These are phyloP conservation scores for Penicilliopsis zonata DNA, from an alignment of 495 filamentous ascomycete genomes.

Conservation along the genomic window DNA sequence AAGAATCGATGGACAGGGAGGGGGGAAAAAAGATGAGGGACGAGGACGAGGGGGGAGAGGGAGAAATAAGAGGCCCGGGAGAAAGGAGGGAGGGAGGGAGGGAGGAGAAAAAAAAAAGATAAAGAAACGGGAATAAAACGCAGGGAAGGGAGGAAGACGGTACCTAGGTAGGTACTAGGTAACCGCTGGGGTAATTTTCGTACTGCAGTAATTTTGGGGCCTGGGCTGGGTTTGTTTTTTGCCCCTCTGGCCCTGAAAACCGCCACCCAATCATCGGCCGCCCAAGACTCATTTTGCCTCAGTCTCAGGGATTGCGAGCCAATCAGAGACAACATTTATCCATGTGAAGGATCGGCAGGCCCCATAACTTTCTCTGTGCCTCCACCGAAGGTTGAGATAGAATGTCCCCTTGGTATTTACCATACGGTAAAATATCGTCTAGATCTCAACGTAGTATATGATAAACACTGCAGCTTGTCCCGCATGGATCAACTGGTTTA, in stretches of 20 bases:
- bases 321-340: neutral
- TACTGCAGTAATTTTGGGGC: neutral
- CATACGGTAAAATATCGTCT: no score
- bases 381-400: no score
- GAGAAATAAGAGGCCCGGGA: neutral
- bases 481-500: no score
- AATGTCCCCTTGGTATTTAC: no score
- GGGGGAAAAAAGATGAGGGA: neutral
- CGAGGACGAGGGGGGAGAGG: neutral
- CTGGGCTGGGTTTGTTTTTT: neutral
- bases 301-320: no score
- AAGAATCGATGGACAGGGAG: neutral
- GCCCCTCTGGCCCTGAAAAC: neutral
- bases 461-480: no score
- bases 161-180: no score
- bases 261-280: no score
- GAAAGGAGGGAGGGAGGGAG: neutral
- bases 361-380: conserved; percentile 1
- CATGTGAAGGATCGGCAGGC: neutral
- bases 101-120: neutral
- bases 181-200: conserved; percentile 1
- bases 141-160: no score
- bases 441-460: no score
- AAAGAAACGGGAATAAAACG: no score
- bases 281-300: no score